These are phyloP conservation scores for Syzygium jambos DNA, from an alignment of 345 rosid species.

Conservation along the genomic window DNA sequence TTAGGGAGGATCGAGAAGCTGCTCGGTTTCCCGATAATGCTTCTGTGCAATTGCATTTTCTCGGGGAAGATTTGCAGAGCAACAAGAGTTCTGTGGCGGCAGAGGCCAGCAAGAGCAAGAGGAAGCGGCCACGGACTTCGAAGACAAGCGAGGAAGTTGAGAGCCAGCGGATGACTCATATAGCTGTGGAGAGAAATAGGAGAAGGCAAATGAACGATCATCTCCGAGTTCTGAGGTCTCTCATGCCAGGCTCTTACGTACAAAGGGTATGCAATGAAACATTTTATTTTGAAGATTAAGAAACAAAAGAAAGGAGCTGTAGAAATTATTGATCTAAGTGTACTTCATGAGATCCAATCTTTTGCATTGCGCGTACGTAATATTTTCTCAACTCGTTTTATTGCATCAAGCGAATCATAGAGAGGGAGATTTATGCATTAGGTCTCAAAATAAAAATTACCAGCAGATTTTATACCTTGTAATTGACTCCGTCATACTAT, in stretches of 20 bases:
- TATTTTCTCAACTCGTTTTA: neutral
- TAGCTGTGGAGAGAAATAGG: conserved; percentile 84
- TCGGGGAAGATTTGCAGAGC: conserved; percentile 27
- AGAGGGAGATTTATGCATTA: neutral
- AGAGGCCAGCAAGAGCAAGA: conserved; percentile 50
- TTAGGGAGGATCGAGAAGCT: conserved; percentile 36
- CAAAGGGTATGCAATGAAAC: conserved; percentile 52
- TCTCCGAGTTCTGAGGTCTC: conserved; percentile 81
- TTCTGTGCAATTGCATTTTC: conserved; percentile 42
- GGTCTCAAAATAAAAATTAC: neutral
- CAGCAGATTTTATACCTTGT: neutral
- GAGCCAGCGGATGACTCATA: conserved; percentile 91
- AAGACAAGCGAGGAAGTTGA: conserved; percentile 92
- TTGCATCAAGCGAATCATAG: neutral
- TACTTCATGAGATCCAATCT: neutral
- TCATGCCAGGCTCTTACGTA: conserved; percentile 95
- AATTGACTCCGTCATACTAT: neutral
- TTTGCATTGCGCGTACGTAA: neutral
- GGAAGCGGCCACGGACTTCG: conserved; percentile 60
- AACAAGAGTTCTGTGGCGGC: neutral
- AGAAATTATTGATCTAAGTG: neutral
- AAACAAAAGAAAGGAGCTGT: neutral
- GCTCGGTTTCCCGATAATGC: conserved; percentile 34
- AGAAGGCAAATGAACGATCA: conserved; percentile 97
- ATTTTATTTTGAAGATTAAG: neutral